Base-by-base conservation (phyloP, 768 basidiomycete species). In the Xerocomellus chrysenteron region DNA sequence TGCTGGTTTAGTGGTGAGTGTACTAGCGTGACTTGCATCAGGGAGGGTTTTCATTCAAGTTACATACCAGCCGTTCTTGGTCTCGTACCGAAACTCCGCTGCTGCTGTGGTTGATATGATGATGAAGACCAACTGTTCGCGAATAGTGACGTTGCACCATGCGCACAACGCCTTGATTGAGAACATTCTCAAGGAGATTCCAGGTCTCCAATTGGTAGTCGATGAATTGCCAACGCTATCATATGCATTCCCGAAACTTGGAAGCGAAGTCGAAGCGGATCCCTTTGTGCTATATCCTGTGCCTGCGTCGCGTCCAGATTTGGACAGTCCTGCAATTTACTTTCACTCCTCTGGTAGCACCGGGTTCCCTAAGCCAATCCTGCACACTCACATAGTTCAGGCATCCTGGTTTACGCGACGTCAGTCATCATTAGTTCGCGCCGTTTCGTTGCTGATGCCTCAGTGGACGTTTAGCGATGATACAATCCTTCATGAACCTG, bases 311-410 rank as follows among this genome's bases (percentile, higher is more conserved):
- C 47, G 45, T 2, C 47, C 54, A 5, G 39, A 54, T 21, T 39
- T 58, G 55, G 55, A 58, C 12, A 28, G 16, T 7, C 37, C 43
- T 10, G 44, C 8, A 2, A 16, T 57, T 3, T 57, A 57, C 24
- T 21, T 57, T 26, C 63, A 64, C 35, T 64, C 63, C 7, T 64
- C 63, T 4, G 63, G 80, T n/a, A 80, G 77, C 43, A 78, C 80
- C 0, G 79, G 80, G 7, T 69, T 76, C 47, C 79, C 80, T 0
- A 80, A 78, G 51, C 61, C 75, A 17, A 74, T 80, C 24, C 51
- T 63, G 1, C 68, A 73, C 35, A 73, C 67, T 2, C 70, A 74
- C 52, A 62, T 55, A 32, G 54, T 62, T 8, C 44, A 76, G 26
- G 24, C 66, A 3, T 64, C 74, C 24, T 73, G 74, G 68, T 59